A percentile compares a stretch with the other conserved stretches of the same genome.
Conservation (phyloP, 1,139 yeast species). For the Saccharomyces hybrid region DNA sequence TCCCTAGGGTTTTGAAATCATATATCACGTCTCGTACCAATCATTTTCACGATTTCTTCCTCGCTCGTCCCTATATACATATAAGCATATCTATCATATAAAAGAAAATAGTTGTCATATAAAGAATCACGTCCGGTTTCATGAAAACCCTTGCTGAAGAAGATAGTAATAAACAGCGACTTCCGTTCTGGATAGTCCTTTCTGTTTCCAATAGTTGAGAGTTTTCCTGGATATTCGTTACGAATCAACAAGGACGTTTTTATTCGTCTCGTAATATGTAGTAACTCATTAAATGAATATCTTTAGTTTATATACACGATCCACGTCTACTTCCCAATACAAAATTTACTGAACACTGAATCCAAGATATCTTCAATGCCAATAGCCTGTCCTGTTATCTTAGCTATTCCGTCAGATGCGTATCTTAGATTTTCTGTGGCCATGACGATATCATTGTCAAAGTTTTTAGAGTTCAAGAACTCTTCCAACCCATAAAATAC, state of each 20-base stretch:
- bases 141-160: background rate
- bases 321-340: slow-evolving; percentile 68
- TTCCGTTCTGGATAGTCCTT: background rate
- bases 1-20: slow-evolving; percentile 24
- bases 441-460: slow-evolving; percentile 62
- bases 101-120: background rate
- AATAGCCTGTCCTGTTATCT: slow-evolving; percentile 80
- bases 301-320: background rate
- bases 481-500: slow-evolving; percentile 64
- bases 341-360: slow-evolving; percentile 82
- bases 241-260: background rate
- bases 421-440: slow-evolving; percentile 71
- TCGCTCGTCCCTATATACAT: background rate
- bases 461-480: slow-evolving; percentile 43
- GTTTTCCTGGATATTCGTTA: background rate
- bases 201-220: background rate
- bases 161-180: background rate
- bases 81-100: background rate
- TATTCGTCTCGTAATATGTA: background rate
- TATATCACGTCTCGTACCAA: background rate
- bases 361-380: slow-evolving; percentile 89
- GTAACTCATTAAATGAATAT: background rate
- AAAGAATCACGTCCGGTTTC: background rate
- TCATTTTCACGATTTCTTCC: background rate
- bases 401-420: slow-evolving; percentile 86